Evolutionary conservation across 192 early-diverging fungal species (phyloP), one percentile per base, ranked within the genome.

Genomic region (Backusella psychrophila): DNA sequence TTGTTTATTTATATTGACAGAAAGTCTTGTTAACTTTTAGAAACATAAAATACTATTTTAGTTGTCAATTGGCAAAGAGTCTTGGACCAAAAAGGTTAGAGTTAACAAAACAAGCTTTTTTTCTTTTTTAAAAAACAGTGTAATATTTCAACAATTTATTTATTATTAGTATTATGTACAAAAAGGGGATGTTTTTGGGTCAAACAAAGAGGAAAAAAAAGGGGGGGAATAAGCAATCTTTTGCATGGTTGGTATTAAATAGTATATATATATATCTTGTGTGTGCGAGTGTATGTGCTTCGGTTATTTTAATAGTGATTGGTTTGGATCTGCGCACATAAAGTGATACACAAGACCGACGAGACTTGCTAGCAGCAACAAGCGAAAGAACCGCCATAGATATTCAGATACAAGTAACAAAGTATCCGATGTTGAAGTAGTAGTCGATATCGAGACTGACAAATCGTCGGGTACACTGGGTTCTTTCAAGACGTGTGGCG

Each of bases 281-380:
- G 11, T 56, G 53, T 56, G 56, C 21, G 56, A 29, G 56, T 63
- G 56, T 59, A 21, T 29, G 23, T 63, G 23, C 53, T 56, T 56
- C 12, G 3, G 9, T 63, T 63, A 63, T 29, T 63, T 63, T 29
- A 75, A 26, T 15, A 75, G 36, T 44, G 53, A 36, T 73, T 41
- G 56, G 11, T 78, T 26, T 66, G 77, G 72, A 46, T 68, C 42
- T 19, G 73, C 73, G 41, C 78, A 74, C 52, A 79, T 66, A 59
- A 70, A 79, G 34, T 79, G 78, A 65, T 73, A 73, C 14, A 79
- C 49, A 4, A 79, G 67, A 36, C 67, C 72, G 3, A 79, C 78
- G 7, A 79, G 44, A 63, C 66, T 70, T 38, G 78, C 72, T n/a
- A 79, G 33, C 39, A 79, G 34, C 14, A 79, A 59, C 26, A 79